These are phyloP conservation scores for Plasmodium cynomolgi DNA, from an alignment of 169 alveolate species.

Conservation along the genomic window DNA sequence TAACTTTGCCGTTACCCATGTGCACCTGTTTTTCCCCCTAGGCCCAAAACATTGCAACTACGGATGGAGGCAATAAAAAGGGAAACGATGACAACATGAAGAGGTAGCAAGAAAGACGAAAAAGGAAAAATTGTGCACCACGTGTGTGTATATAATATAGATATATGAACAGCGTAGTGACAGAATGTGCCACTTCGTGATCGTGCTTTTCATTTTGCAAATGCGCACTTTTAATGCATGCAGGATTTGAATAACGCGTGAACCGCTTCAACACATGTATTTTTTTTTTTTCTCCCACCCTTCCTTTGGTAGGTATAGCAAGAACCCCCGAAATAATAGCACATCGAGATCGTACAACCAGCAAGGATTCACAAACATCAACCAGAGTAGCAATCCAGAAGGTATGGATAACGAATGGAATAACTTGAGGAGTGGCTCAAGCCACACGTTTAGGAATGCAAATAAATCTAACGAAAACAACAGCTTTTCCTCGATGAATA, in stretches of 20 bases:
- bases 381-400: neutral
- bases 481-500: constrained; percentile 19
- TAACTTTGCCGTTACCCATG: neutral
- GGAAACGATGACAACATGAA: constrained; percentile 19
- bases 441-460: constrained; percentile 27
- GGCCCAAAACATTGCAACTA: constrained; percentile 12
- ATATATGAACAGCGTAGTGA: neutral
- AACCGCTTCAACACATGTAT: neutral
- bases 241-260: neutral
- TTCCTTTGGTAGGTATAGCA: neutral
- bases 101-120: constrained; percentile 14
- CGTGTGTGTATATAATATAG: neutral
- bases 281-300: neutral
- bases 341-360: neutral
- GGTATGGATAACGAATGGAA: constrained; percentile 8
- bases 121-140: neutral
- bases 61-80: constrained; percentile 14
- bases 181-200: neutral
- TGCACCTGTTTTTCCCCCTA: neutral
- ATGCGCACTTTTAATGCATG: neutral
- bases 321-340: neutral
- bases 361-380: neutral
- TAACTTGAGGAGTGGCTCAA: constrained; percentile 29
- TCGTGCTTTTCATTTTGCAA: neutral
- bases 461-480: constrained; percentile 19